Conservation (phyloP, 176 grass and related monocot genomes). For the Secale cereale region DNA sequence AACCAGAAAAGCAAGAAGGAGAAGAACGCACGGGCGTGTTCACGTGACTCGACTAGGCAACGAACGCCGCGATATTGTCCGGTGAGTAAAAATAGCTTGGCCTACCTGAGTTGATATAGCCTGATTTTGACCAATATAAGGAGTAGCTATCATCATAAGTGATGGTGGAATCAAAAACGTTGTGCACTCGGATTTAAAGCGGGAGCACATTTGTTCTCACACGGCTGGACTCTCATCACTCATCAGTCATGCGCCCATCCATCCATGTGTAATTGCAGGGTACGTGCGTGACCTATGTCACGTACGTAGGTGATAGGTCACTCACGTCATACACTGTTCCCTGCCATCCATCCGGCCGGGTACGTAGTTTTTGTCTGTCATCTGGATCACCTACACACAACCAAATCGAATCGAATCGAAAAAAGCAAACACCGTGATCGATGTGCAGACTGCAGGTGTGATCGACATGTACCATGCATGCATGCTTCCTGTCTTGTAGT, state of each 20-base stretch:
- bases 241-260: neutral
- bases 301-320: neutral
- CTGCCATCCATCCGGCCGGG: too few species aligned
- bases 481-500: too few species aligned
- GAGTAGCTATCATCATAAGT: neutral
- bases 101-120: too few species aligned
- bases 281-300: too few species aligned
- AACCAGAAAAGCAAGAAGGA: neutral
- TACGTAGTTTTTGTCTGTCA: neutral
- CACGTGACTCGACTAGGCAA: neutral
- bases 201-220: too few species aligned
- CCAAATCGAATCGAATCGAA: neutral
- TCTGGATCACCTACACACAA: neutral
- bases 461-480: too few species aligned
- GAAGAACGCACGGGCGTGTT: neutral
- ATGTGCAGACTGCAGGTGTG: too few species aligned
- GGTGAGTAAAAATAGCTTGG: neutral
- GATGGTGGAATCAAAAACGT: neutral
- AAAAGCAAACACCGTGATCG: neutral
- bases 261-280: neutral
- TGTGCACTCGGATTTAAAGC: constrained; percentile 24
- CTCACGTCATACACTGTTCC: neutral
- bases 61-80: neutral
- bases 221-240: neutral
- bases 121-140: too few species aligned